A percentile compares a stretch with the other conserved stretches of the same genome.
Conservation (phyloP, 2,329 filamentous ascomycete species). For the Trichoderma sp. region DNA sequence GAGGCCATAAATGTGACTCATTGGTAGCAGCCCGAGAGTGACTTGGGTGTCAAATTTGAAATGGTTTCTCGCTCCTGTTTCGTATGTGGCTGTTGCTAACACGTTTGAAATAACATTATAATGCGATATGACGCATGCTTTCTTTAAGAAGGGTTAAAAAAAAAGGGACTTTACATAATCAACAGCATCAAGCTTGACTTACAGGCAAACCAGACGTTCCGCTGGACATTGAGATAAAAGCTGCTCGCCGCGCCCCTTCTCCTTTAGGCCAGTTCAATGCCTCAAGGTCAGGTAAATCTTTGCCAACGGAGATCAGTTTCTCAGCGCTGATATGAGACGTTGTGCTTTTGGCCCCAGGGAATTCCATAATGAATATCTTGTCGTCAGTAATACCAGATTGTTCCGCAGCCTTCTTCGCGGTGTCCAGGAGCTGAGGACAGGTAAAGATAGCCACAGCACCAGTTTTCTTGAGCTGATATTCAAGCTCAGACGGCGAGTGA, state of each 20-base stretch:
- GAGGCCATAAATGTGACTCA: slow-evolving; percentile 81
- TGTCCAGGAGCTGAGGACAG: not conserved
- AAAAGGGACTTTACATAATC: not conserved
- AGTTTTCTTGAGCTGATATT: slow-evolving; percentile 61
- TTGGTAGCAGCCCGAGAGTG: slow-evolving; percentile 68
- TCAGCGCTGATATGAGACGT: slow-evolving; percentile 37
- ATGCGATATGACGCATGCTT: slow-evolving; percentile 84
- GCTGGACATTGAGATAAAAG: slow-evolving; percentile 78
- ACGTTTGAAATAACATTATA: slow-evolving; percentile 76
- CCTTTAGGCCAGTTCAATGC: slow-evolving; percentile 62
- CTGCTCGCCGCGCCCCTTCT: slow-evolving; percentile 66
- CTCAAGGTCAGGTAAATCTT: slow-evolving; percentile 54
- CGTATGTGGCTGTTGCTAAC: slow-evolving; percentile 58
- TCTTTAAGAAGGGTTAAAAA: slow-evolving; percentile 46
- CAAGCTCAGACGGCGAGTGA: slow-evolving; percentile 69
- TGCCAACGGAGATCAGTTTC: slow-evolving; percentile 64
- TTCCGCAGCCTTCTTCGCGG: not conserved
- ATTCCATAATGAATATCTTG: not conserved
- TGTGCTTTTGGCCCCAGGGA: not conserved
- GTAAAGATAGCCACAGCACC: not conserved
- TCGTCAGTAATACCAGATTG: not conserved
- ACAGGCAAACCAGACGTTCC: slow-evolving; percentile 78
- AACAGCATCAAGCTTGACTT: slow-evolving; percentile 32
- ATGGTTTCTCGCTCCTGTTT: slow-evolving; percentile 41
- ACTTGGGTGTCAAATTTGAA: slow-evolving; percentile 45